Base-by-base conservation (phyloP, 2,329 filamentous ascomycete genomes). In the Mariannaea sp. region DNA sequence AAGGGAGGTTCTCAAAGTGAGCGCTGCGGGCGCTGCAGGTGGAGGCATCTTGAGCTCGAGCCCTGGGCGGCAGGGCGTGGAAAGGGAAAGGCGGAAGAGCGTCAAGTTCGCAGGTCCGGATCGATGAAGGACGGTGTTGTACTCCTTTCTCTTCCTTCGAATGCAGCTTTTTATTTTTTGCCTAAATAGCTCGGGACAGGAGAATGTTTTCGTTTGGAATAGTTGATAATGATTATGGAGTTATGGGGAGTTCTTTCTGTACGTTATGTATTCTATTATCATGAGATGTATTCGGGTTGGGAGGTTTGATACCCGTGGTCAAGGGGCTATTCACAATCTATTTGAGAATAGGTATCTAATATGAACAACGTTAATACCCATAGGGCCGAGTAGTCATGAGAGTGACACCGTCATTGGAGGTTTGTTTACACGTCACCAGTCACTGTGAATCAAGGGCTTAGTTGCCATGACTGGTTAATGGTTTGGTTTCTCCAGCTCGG, bases 61-160 rank as follows among this genome's bases (percentile, higher is more conserved):
- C 48, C 80, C 80, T 1, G 77, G 77, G 1, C 62, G 72, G 48
- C 59, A 65, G 3, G 61, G 67, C 4, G 69, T 59, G 1, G 78
- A 80, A 40, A 69, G 81, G 53, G 83, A 85, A 66, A 74, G 82
- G 58, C 76, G 82, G 66, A 86, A 85, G 76, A 86, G 82, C 58
- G 84, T 87, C 61, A 87, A 86, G 72, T 84, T 86, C 69, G 79
- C 77, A 2, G 74, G 73, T 36, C 73, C 76, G 8, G 75, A 66
- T 49, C 44, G 60, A 35, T 57, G 33, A 49, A 19, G 20, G 19
- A 13, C 19, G 10, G 9, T 13, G 20, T 24, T 6, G 24, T 30
- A 12, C 13, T 12, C 12, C 5, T 19, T 16, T 20, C 9, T 41
- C 2, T 41, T 41, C 7, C n/a, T n/a, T n/a, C n/a, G n/a, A n/a